Percentiles rank a stretch among this genome's conserved stretches.
phyloP scores from a whole-genome alignment of 768 basidiomycete genomes.

The Lactarius deliciosus region DNA sequence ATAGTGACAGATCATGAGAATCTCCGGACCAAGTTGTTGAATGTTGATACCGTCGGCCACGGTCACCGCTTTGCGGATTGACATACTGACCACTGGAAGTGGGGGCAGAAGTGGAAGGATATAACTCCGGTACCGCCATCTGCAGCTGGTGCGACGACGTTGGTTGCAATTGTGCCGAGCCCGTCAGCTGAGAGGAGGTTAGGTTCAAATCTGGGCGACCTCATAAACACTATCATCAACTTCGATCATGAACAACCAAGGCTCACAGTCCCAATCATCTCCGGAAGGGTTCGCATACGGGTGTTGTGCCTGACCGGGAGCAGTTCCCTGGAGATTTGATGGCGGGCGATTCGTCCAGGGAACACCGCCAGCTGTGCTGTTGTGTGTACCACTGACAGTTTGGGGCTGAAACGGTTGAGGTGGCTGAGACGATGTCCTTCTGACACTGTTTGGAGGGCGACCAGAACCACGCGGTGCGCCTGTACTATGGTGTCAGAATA shows the following conservation, averaged over 20 bases:
- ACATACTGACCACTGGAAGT: not conserved
- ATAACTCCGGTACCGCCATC: not conserved
- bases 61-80: not conserved
- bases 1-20: not conserved
- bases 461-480: not conserved
- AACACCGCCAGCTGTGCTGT: not conserved
- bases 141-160: not conserved
- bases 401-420: not conserved
- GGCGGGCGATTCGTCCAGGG: not conserved
- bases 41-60: not conserved
- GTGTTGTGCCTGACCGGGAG: not conserved
- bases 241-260: not conserved
- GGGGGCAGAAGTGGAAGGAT: no score
- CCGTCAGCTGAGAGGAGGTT: not conserved
- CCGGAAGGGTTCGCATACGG: not conserved
- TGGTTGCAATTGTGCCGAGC: not conserved
- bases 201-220: not conserved
- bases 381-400: no score
- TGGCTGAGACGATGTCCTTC: not conserved
- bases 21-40: not conserved
- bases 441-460: not conserved
- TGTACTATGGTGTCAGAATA: conserved; percentile 2
- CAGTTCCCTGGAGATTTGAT: not conserved
- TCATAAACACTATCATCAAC: not conserved
- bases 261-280: conserved; percentile 7